A percentile compares a stretch with the other conserved stretches of the same genome.
phyloP scores from a whole-genome alignment of 2,329 filamentous ascomycete genomes.

The Fusarium virguliforme region DNA sequence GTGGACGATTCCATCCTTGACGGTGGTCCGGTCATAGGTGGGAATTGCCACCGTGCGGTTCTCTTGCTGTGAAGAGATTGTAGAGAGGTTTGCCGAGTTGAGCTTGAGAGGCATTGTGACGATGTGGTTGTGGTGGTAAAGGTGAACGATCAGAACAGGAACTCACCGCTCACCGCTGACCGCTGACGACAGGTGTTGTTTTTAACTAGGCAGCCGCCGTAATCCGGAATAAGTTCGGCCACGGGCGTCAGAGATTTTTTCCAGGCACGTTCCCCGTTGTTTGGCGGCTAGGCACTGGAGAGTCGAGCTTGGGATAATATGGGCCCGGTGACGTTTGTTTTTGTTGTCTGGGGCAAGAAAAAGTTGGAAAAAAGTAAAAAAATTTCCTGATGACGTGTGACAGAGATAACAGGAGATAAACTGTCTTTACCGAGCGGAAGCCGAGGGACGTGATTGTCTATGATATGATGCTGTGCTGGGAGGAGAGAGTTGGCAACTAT shows the following conservation, averaged over 20 bases:
- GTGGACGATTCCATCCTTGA: conserved; percentile 71
- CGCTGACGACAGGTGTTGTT: conserved; percentile 33
- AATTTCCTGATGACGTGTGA: conserved; percentile 4
- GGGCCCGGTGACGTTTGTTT: conserved; percentile 5
- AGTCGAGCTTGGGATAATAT: conserved; percentile 9
- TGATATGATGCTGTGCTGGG: conserved; percentile 5
- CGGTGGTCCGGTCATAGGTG: conserved; percentile 61
- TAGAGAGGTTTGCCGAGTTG: conserved; percentile 47
- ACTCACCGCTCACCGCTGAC: conserved; percentile 42
- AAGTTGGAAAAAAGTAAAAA: conserved; percentile 1
- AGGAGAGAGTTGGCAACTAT: conserved; percentile 1
- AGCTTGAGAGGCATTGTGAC: conserved; percentile 49
- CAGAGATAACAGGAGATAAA: neutral
- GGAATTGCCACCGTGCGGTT: conserved; percentile 53
- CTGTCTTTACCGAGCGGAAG: conserved; percentile 4
- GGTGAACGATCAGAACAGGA: conserved; percentile 31
- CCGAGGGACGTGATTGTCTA: neutral
- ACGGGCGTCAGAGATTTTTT: conserved; percentile 21
- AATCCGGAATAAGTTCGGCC: conserved; percentile 43
- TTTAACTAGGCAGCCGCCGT: conserved; percentile 30
- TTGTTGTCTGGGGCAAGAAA: neutral
- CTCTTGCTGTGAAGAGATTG: conserved; percentile 46
- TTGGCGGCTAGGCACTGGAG: conserved; percentile 27
- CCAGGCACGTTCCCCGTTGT: conserved; percentile 38
- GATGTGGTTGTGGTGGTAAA: conserved; percentile 2